Evolutionary conservation across 345 rosid species (phyloP).

Genomic region (Aquilaria yunnanensis): DNA sequence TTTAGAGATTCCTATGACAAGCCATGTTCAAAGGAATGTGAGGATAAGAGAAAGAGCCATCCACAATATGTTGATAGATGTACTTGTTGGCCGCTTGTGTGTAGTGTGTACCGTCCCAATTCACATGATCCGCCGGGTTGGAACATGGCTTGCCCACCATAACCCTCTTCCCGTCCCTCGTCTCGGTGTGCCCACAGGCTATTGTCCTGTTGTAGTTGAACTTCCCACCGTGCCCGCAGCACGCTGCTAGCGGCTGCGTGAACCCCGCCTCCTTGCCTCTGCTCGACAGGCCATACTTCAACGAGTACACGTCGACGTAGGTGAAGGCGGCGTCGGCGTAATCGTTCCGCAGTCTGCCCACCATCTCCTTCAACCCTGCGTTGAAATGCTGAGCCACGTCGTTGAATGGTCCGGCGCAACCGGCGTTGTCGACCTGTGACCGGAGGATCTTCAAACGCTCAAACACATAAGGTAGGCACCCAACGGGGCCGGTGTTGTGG

Average conservation of each 20-base stretch:
- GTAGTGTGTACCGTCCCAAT: conserved; percentile 51
- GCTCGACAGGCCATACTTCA: conserved; percentile 39
- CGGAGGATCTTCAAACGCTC: conserved; percentile 40
- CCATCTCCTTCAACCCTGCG: conserved; percentile 31
- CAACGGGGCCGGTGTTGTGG: conserved; percentile 64
- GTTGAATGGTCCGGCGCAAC: conserved; percentile 53
- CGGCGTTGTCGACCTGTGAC: conserved; percentile 47
- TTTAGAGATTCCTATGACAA: too few species aligned
- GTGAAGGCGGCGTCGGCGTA: conserved; percentile 43
- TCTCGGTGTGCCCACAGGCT: conserved; percentile 48
- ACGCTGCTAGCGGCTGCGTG: conserved; percentile 42
- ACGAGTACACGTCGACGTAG: conserved; percentile 55
- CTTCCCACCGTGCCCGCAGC: conserved; percentile 86
- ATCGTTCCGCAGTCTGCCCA: conserved; percentile 32
- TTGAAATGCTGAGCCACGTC: conserved; percentile 57
- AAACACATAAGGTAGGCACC: conserved; percentile 55
- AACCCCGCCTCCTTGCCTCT: conserved; percentile 52
- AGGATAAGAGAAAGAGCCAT: conserved; percentile 35
- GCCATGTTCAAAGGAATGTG: background rate
- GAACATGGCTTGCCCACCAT: conserved; percentile 45
- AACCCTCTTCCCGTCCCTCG: conserved; percentile 35
- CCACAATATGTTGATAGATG: conserved; percentile 23
- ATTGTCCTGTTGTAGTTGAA: conserved; percentile 45
- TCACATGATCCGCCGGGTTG: conserved; percentile 30
- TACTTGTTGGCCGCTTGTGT: conserved; percentile 42